These are phyloP conservation scores for Dothideomycetes sp. DNA, from an alignment of 2,329 filamentous ascomycete genomes.

Conservation along the genomic window DNA sequence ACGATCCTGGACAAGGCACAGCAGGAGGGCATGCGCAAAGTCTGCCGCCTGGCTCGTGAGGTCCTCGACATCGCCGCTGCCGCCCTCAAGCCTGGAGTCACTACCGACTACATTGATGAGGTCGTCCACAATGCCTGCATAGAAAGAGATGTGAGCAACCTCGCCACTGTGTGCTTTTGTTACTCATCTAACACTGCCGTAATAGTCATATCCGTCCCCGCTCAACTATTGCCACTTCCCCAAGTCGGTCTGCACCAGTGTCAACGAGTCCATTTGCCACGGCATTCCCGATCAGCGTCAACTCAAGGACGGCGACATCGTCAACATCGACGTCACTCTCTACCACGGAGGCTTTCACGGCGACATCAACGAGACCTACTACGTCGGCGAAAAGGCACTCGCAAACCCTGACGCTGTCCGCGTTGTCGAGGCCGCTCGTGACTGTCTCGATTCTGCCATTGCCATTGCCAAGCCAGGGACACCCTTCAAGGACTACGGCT, in stretches of 20 bases:
- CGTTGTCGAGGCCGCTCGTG: constrained; percentile 79
- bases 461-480: constrained; percentile 87
- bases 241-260: constrained; percentile 92
- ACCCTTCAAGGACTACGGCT: constrained; percentile 84
- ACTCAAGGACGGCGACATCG: constrained; percentile 82
- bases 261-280: constrained; percentile 97
- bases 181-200: neutral
- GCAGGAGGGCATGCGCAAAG: constrained; percentile 84
- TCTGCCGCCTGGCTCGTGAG: constrained; percentile 77
- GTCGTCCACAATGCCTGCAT: constrained; percentile 90
- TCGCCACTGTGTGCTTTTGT: neutral
- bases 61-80: constrained; percentile 85
- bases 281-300: constrained; percentile 88
- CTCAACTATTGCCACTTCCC: constrained; percentile 94
- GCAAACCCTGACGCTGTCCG: constrained; percentile 78
- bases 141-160: constrained; percentile 71
- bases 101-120: constrained; percentile 90
- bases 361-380: constrained; percentile 97
- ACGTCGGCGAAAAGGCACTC: constrained; percentile 79
- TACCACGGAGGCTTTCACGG: constrained; percentile 94
- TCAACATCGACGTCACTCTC: constrained; percentile 92
- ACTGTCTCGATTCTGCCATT: constrained; percentile 85
- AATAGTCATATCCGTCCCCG: constrained; percentile 82
- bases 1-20: constrained; percentile 69
- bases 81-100: constrained; percentile 78